Percentiles rank a stretch among this genome's conserved stretches.
Conservation (phyloP, 2,329 filamentous ascomycete genomes). For the Diaporthe longicolla region DNA sequence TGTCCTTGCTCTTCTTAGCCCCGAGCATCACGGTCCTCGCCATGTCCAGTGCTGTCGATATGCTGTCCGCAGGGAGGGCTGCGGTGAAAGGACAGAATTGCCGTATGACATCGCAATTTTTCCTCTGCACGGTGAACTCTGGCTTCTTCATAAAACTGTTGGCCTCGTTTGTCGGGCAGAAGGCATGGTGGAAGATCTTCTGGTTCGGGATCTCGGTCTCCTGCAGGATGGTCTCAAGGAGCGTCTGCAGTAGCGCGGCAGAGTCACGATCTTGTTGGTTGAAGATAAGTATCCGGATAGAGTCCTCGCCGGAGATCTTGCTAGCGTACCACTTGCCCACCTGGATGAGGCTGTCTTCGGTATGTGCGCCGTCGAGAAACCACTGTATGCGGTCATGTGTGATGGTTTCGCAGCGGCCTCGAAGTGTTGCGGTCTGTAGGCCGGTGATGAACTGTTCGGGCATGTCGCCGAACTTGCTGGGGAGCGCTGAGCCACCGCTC, state of each 20-base stretch:
- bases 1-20: slow-evolving; percentile 37
- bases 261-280: slow-evolving; percentile 93
- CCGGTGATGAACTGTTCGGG: slow-evolving; percentile 74
- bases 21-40: slow-evolving; percentile 30
- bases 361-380: slow-evolving; percentile 92
- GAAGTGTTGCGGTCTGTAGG: slow-evolving; percentile 75
- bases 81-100: slow-evolving; percentile 38
- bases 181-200: slow-evolving; percentile 42
- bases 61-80: slow-evolving; percentile 33
- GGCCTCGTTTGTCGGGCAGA: slow-evolving; percentile 40
- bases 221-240: slow-evolving; percentile 70
- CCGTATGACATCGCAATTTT: slow-evolving; percentile 39
- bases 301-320: slow-evolving; percentile 55
- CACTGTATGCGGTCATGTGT: slow-evolving; percentile 71
- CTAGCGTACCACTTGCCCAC: slow-evolving; percentile 83
- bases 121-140: slow-evolving; percentile 39
- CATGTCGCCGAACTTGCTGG: slow-evolving; percentile 48
- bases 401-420: slow-evolving; percentile 82
- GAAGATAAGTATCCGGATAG: slow-evolving; percentile 77
- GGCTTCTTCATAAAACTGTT: slow-evolving; percentile 32
- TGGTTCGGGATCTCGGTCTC: slow-evolving; percentile 53
- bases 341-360: slow-evolving; percentile 83
- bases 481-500: slow-evolving; percentile 46
- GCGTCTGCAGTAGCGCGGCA: slow-evolving; percentile 70
- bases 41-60: slow-evolving; percentile 38